These are phyloP conservation scores for Yamadazyma atlantica DNA, from an alignment of 1,139 yeast species.

Conservation along the genomic window DNA sequence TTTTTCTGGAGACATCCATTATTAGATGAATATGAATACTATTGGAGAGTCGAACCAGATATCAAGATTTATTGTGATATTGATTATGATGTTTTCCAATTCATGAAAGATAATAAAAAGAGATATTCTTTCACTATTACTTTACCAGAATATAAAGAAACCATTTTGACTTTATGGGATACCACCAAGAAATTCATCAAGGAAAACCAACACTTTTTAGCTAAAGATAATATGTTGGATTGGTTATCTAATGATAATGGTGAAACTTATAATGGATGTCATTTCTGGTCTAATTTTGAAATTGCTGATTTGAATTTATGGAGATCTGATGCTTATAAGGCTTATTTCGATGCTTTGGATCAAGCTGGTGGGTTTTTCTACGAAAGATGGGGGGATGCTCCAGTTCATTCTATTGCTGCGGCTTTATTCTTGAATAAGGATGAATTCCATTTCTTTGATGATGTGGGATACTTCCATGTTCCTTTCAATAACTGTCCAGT, in stretches of 20 bases:
- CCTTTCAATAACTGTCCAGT: constrained; percentile 79
- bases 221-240: constrained; percentile 66
- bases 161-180: constrained; percentile 82
- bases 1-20: constrained; percentile 80
- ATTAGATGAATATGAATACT: constrained; percentile 72
- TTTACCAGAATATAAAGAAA: constrained; percentile 77
- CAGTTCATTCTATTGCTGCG: constrained; percentile 88
- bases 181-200: constrained; percentile 67
- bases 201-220: constrained; percentile 63
- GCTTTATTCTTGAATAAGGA: constrained; percentile 66
- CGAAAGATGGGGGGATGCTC: constrained; percentile 95
- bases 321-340: constrained; percentile 67
- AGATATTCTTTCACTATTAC: constrained; percentile 80
- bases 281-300: constrained; percentile 89
- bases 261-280: constrained; percentile 70
- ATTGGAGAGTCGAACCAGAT: constrained; percentile 96
- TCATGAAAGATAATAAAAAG: constrained; percentile 72
- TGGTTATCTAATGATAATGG: constrained; percentile 74
- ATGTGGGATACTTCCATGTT: constrained; percentile 79
- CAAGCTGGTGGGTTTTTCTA: constrained; percentile 84
- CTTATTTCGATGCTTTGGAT: constrained; percentile 71
- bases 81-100: constrained; percentile 78
- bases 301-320: constrained; percentile 72
- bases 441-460: constrained; percentile 75
- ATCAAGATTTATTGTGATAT: constrained; percentile 76